Percentiles rank a stretch among this genome's conserved stretches.
These are phyloP conservation scores for Xanthoparmelia taractica DNA, from an alignment of 495 filamentous ascomycete species.

Conservation along the genomic window DNA sequence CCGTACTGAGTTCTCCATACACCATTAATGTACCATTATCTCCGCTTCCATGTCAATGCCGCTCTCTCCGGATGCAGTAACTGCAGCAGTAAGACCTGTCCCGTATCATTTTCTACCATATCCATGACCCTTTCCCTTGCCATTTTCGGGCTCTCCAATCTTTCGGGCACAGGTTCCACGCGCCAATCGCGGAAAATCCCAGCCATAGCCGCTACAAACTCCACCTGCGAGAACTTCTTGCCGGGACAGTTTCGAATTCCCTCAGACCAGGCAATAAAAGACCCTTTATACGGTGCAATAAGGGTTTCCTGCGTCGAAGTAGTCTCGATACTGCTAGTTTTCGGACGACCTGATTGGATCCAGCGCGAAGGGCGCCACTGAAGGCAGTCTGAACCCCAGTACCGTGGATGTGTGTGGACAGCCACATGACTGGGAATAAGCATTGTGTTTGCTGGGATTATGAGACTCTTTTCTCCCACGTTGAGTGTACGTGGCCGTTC, in stretches of 20 bases:
- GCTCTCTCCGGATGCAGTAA: too few relatives aligned
- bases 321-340: neutral
- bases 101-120: too few relatives aligned
- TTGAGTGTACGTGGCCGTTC: conserved; percentile 15
- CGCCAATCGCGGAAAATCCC: conserved; percentile 35
- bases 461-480: conserved; percentile 25
- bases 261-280: conserved; percentile 43
- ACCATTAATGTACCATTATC: too few relatives aligned
- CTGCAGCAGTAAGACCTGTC: too few relatives aligned
- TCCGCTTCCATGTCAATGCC: too few relatives aligned
- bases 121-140: conserved; percentile 29
- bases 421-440: conserved; percentile 33
- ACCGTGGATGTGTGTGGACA: conserved; percentile 37
- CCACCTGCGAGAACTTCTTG: conserved; percentile 45
- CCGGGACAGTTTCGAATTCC: conserved; percentile 44
- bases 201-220: conserved; percentile 45
- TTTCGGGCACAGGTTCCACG: conserved; percentile 26
- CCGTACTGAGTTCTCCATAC: too few relatives aligned
- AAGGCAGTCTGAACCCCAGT: conserved; percentile 37
- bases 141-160: conserved; percentile 28
- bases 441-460: conserved; percentile 32
- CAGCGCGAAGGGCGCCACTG: conserved; percentile 32
- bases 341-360: conserved; percentile 5
- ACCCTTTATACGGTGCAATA: conserved; percentile 24
- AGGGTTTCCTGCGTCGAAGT: neutral